Evolutionary conservation across 352 stramenopile species (phyloP).

Genomic region (Pythium rhizo-oryzae): DNA sequence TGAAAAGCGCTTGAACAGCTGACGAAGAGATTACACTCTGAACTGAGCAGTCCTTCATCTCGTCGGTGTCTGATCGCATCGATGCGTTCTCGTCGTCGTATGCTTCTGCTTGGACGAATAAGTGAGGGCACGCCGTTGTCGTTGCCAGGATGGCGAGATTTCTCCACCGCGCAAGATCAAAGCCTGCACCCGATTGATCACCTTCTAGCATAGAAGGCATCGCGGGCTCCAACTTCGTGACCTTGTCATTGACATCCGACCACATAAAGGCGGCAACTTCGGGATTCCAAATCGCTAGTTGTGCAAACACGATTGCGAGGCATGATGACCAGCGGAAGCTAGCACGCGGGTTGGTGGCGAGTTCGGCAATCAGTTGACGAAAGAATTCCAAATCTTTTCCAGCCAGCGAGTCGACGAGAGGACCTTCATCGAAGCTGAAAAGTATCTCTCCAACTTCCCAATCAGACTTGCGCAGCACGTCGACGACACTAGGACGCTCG

Average conservation of each 20-base stretch:
- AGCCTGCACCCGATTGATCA: constrained; percentile 1
- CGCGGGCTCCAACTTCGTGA: constrained; percentile 61
- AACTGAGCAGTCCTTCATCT: constrained; percentile 27
- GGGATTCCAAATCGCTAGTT: constrained; percentile 41
- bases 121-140: constrained; percentile 42
- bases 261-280: constrained; percentile 72
- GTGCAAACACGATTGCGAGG: constrained; percentile 48
- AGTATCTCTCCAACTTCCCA: constrained; percentile 24
- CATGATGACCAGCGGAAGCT: constrained; percentile 65
- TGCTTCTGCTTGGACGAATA: constrained; percentile 22
- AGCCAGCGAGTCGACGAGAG: constrained; percentile 14
- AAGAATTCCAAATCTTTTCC: constrained; percentile 21
- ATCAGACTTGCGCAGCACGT: constrained; percentile 29
- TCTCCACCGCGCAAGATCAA: constrained; percentile 60
- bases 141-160: constrained; percentile 67
- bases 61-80: constrained; percentile 3
- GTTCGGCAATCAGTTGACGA: constrained; percentile 18
- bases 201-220: constrained; percentile 34
- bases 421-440: constrained; percentile 22
- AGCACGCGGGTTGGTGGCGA: constrained; percentile 14
- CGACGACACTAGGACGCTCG: constrained; percentile 27
- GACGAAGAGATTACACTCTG: constrained; percentile 46
- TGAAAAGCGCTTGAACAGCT: constrained; percentile 47
- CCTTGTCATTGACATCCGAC: constrained; percentile 60
- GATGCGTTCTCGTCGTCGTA: constrained; percentile 3